These are phyloP conservation scores for Alternaria arbusti DNA, from an alignment of 2,329 filamentous ascomycete genomes.

Conservation along the genomic window DNA sequence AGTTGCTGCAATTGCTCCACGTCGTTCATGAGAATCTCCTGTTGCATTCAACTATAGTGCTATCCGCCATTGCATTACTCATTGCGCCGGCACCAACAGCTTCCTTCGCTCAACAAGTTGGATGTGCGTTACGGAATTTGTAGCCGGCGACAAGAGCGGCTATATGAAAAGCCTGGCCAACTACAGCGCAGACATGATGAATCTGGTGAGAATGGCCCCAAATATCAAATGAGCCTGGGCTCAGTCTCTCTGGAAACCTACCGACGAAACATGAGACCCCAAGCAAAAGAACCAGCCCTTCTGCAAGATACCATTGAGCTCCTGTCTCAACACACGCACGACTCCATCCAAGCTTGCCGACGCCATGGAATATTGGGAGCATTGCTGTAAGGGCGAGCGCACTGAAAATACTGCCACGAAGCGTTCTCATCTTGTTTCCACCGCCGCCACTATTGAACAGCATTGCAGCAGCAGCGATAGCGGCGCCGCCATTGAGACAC, in stretches of 20 bases:
- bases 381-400: background rate
- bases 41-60: background rate
- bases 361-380: conserved; percentile 34
- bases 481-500: background rate
- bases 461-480: background rate
- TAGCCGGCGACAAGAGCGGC: conserved; percentile 4
- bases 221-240: conserved; percentile 19
- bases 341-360: conserved; percentile 29
- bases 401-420: background rate
- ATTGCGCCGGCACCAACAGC: background rate
- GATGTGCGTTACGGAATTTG: background rate
- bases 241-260: conserved; percentile 16
- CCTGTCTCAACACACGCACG: conserved; percentile 21
- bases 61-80: too few relatives aligned
- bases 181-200: conserved; percentile 15
- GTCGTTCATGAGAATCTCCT: fast-evolving
- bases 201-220: conserved; percentile 23
- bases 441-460: background rate
- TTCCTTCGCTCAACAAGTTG: background rate
- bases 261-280: conserved; percentile 23
- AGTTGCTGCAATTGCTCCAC: background rate
- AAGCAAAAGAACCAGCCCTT: background rate
- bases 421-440: background rate
- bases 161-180: conserved; percentile 9
- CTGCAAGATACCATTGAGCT: conserved; percentile 24